Evolutionary conservation across 129 eudicot species (phyloP).

Genomic region (Tagetes erecta): DNA sequence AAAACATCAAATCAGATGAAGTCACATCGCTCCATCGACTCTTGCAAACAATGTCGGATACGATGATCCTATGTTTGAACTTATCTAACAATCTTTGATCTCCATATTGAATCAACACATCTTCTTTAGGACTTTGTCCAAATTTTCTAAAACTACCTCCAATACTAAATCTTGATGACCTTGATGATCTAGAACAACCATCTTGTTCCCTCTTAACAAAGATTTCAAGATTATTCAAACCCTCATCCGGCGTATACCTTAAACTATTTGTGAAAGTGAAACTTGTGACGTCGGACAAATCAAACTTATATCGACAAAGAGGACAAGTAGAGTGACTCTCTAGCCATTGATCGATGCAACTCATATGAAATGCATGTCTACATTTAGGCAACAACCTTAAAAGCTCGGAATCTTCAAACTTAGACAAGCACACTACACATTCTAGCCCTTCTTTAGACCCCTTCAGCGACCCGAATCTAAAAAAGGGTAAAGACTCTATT

Average conservation of each 20-base stretch:
- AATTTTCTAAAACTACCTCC: constrained; percentile 39
- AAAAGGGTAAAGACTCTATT: constrained; percentile 57
- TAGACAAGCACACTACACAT: constrained; percentile 58
- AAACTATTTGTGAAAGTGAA: constrained; percentile 44
- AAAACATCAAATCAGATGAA: constrained; percentile 48
- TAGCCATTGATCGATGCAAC: constrained; percentile 66
- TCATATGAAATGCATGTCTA: constrained; percentile 61
- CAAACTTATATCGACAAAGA: constrained; percentile 50
- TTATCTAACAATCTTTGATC: constrained; percentile 42
- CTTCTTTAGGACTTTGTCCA: constrained; percentile 40
- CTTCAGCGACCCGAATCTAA: constrained; percentile 54
- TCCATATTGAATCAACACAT: constrained; percentile 39
- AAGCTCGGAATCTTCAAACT: constrained; percentile 54
- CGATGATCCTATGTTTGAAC: constrained; percentile 55
- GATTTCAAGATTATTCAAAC: constrained; percentile 46
- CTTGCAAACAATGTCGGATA: constrained; percentile 50
- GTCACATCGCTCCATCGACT: constrained; percentile 67
- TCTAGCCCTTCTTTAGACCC: constrained; percentile 66
- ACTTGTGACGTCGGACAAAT: constrained; percentile 29
- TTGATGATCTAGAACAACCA: constrained; percentile 38
- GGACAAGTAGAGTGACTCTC: constrained; percentile 64
- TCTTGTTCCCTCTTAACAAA: constrained; percentile 51
- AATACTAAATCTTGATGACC: constrained; percentile 46
- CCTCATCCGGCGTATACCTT: constrained; percentile 40
- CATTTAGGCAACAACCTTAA: constrained; percentile 62